Percentiles rank a stretch among this genome's conserved stretches.
These are phyloP conservation scores for Ilyonectria sp. DNA, from an alignment of 2,329 filamentous ascomycete species.

Conservation along the genomic window DNA sequence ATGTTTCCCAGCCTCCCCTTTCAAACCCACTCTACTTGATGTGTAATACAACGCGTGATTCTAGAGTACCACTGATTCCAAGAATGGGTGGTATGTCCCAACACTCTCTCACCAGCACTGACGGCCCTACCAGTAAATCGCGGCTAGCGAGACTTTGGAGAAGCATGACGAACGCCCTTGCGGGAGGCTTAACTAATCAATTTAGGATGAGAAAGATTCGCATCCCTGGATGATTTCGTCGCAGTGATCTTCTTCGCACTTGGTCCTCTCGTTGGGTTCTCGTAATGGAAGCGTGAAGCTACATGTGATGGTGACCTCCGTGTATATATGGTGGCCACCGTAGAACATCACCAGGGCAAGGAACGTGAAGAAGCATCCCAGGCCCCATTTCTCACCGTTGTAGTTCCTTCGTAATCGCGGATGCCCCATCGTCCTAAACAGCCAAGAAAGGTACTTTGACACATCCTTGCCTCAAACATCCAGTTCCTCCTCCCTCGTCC, in stretches of 20 bases:
- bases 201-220: too few species aligned
- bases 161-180: too few species aligned
- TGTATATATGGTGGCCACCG: background rate
- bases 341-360: background rate
- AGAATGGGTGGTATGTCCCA: too few species aligned
- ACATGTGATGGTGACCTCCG: background rate
- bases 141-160: too few species aligned
- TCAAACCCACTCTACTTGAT: background rate
- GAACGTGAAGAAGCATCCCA: too few species aligned
- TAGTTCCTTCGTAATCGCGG: background rate
- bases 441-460: conserved; percentile 14
- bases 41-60: background rate
- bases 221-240: too few species aligned
- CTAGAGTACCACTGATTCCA: too few species aligned
- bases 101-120: too few species aligned
- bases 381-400: too few species aligned
- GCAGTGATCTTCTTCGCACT: background rate
- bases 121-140: too few species aligned
- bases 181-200: too few species aligned
- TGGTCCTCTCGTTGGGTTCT: background rate
- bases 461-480: background rate
- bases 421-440: background rate
- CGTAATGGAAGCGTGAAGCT: background rate
- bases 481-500: background rate
- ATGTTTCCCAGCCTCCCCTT: background rate